These are phyloP conservation scores for Blastobotrys peoriensis DNA, from an alignment of 805 yeast genomes.

Conservation along the genomic window DNA sequence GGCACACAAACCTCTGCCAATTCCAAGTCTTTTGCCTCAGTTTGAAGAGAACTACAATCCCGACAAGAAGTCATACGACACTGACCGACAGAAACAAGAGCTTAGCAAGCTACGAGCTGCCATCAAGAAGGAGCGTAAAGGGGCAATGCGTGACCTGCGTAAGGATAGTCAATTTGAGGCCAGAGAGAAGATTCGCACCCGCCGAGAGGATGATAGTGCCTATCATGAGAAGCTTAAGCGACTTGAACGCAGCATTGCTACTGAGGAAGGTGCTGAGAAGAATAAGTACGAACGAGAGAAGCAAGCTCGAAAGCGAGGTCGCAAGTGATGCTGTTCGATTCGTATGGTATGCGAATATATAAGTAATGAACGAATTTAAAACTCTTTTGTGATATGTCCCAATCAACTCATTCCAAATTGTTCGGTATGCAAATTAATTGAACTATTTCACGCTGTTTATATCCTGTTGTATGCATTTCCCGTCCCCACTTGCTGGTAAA, in stretches of 20 bases:
- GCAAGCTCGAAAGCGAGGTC: slow-evolving; percentile 50
- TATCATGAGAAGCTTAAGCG: slow-evolving; percentile 88
- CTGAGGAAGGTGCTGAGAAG: slow-evolving; percentile 93
- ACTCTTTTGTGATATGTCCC: too few relatives aligned
- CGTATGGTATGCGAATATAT: not conserved
- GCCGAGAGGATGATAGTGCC: slow-evolving; percentile 65
- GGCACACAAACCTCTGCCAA: slow-evolving; percentile 74
- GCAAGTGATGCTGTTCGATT: not conserved
- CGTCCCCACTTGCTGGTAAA: slow-evolving; percentile 55
- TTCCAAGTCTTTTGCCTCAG: slow-evolving; percentile 80
- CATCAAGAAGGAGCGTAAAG: slow-evolving; percentile 86
- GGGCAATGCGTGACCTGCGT: slow-evolving; percentile 82
- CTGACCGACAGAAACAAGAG: slow-evolving; percentile 76
- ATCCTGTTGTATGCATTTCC: slow-evolving; percentile 1
- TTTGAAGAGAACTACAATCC: slow-evolving; percentile 96
- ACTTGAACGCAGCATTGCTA: slow-evolving; percentile 78
- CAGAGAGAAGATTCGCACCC: slow-evolving; percentile 72
- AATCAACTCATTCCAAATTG: too few relatives aligned
- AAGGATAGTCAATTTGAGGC: slow-evolving; percentile 83
- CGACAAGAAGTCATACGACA: slow-evolving; percentile 86
- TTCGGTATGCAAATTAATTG: not conserved
- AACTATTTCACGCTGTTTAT: not conserved
- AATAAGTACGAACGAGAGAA: slow-evolving; percentile 87
- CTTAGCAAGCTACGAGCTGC: slow-evolving; percentile 74
- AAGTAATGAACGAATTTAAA: not conserved